Percentiles rank a stretch among this genome's conserved stretches.
phyloP scores from a whole-genome alignment of 192 early-diverging fungal genomes.

The Podila verticillata region DNA sequence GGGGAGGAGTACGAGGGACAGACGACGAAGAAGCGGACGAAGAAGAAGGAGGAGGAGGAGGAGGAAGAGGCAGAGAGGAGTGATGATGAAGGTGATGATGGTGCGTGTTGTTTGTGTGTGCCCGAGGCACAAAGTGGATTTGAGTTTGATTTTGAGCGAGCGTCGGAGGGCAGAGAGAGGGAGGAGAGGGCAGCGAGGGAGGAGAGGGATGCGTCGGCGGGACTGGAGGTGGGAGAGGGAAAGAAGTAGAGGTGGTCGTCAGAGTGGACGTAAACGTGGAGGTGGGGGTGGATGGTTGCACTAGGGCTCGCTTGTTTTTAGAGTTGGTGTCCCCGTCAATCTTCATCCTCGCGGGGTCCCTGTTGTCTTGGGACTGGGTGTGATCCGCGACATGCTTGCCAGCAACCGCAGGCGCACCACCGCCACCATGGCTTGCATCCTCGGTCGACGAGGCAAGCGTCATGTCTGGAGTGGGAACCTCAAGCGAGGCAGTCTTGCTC shows the following conservation, averaged over 20 bases:
- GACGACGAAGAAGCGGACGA: background rate
- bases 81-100: background rate
- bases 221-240: too few relatives aligned
- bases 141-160: background rate
- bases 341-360: too few relatives aligned
- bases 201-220: background rate
- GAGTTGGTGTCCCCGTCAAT: too few relatives aligned
- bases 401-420: too few relatives aligned
- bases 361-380: too few relatives aligned
- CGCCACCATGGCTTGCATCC: too few relatives aligned
- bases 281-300: background rate
- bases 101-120: background rate
- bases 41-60: constrained; percentile 1
- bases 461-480: too few relatives aligned
- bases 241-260: background rate
- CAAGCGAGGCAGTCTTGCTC: too few relatives aligned
- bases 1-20: background rate
- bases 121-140: background rate
- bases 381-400: too few relatives aligned
- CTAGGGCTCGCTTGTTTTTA: too few relatives aligned
- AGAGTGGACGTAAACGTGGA: too few relatives aligned
- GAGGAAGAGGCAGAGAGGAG: background rate
- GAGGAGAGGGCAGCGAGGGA: background rate
- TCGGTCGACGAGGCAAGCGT: too few relatives aligned
- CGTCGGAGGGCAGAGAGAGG: background rate